phyloP scores from a whole-genome alignment of 2,329 filamentous ascomycete species.

The Botrytis byssoidea region DNA sequence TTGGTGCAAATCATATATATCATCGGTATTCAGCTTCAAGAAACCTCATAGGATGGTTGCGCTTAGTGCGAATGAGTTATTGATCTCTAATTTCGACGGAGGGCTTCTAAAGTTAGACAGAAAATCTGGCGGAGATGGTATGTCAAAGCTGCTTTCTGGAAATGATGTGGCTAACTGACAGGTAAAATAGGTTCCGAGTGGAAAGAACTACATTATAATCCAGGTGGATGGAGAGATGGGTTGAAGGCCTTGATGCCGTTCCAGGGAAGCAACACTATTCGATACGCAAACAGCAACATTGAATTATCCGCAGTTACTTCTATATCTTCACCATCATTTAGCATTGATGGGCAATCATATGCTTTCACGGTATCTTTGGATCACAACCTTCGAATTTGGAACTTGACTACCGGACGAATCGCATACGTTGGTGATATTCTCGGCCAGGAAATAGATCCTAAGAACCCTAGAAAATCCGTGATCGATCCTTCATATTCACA shows the following conservation, averaged over 20 bases:
- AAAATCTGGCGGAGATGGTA: slow-evolving; percentile 52
- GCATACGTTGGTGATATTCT: slow-evolving; percentile 76
- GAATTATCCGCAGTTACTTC: slow-evolving; percentile 68
- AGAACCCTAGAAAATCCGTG: slow-evolving; percentile 70
- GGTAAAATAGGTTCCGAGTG: slow-evolving; percentile 46
- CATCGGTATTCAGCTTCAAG: slow-evolving; percentile 74
- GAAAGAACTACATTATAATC: slow-evolving; percentile 72
- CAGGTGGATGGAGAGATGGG: slow-evolving; percentile 69
- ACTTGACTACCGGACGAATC: slow-evolving; percentile 75
- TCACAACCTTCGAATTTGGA: slow-evolving; percentile 87
- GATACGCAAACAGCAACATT: slow-evolving; percentile 62
- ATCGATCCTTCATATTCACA: slow-evolving; percentile 78
- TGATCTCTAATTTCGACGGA: slow-evolving; percentile 80
- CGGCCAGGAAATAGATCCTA: slow-evolving; percentile 61
- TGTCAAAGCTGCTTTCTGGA: slow-evolving; percentile 16
- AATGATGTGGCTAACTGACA: slow-evolving; percentile 21
- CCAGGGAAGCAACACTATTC: slow-evolving; percentile 61
- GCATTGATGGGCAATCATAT: slow-evolving; percentile 49
- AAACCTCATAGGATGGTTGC: slow-evolving; percentile 79
- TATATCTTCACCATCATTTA: slow-evolving; percentile 52
- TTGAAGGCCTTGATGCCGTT: slow-evolving; percentile 66
- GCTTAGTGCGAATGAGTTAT: slow-evolving; percentile 67
- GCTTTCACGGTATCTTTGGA: slow-evolving; percentile 84
- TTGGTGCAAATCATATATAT: slow-evolving; percentile 71
- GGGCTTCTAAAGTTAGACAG: slow-evolving; percentile 70